Percentiles rank a stretch among this genome's conserved stretches.
Conservation (phyloP, 306 rosid genomes). For the Rubus parviflorus region DNA sequence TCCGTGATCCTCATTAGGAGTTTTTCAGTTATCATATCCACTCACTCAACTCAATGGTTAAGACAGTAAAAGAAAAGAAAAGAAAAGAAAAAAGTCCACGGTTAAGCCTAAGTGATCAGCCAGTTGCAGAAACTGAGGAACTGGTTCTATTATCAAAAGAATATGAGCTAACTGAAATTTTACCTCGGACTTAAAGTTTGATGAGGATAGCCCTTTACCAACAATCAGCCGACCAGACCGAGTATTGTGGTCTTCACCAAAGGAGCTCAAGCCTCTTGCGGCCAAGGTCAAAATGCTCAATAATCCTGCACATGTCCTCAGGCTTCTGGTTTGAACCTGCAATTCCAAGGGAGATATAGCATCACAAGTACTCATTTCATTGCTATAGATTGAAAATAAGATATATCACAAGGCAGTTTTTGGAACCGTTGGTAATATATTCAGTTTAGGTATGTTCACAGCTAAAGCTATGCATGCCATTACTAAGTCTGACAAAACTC, state of each 20-base stretch:
- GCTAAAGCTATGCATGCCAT: background rate
- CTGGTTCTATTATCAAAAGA: background rate
- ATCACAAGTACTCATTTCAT: conserved; percentile 16
- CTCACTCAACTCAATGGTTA: background rate
- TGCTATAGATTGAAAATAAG: conserved; percentile 1
- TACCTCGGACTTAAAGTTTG: conserved; percentile 86
- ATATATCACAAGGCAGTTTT: background rate
- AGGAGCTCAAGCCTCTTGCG: conserved; percentile 90
- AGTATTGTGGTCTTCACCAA: conserved; percentile 98
- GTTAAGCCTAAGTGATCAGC: background rate
- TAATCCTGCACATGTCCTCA: conserved; percentile 95
- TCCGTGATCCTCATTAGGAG: too few species aligned
- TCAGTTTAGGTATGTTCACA: background rate
- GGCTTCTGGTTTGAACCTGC: conserved; percentile 99
- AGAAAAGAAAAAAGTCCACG: background rate
- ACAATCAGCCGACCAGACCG: conserved; percentile 90
- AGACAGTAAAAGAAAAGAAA: background rate
- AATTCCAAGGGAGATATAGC: conserved; percentile 18
- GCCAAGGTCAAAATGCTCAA: conserved; percentile 99
- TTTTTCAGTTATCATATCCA: background rate
- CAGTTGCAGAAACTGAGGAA: background rate
- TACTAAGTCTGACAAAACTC: background rate
- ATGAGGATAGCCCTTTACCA: conserved; percentile 80
- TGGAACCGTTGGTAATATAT: conserved; percentile 15
- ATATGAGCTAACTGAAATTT: conserved; percentile 14